These are phyloP conservation scores for Skeletonema grethae DNA, from an alignment of 108 stramenopile species.

Conservation along the genomic window DNA sequence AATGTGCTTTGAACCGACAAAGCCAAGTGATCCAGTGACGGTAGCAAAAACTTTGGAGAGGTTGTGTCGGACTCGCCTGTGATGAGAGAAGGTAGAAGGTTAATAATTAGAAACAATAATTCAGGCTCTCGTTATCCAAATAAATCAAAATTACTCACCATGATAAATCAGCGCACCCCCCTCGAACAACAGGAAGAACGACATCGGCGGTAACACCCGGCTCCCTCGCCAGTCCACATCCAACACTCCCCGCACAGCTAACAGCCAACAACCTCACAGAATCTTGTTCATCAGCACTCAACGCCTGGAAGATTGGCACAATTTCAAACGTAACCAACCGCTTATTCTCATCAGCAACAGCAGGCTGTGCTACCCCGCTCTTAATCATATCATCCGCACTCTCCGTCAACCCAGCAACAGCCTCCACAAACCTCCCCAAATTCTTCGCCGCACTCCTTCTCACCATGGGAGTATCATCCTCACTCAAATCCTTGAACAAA, in stretches of 20 bases:
- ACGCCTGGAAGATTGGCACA: constrained; percentile 73
- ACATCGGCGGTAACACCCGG: constrained; percentile 50
- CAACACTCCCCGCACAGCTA: constrained; percentile 66
- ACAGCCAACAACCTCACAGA: constrained; percentile 94
- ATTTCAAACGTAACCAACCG: constrained; percentile 49
- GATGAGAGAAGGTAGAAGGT: neutral
- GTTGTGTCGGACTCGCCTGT: constrained; percentile 92
- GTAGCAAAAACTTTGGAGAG: constrained; percentile 83
- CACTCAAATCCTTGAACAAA: constrained; percentile 76
- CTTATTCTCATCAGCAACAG: constrained; percentile 28
- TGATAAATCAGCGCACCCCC: constrained; percentile 77
- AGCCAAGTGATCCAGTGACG: constrained; percentile 73
- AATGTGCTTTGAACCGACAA: constrained; percentile 32
- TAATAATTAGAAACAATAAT: constrained; percentile 3
- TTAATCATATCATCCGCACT: constrained; percentile 43
- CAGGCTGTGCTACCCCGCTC: constrained; percentile 20
- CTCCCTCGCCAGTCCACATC: constrained; percentile 64
- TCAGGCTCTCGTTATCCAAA: neutral
- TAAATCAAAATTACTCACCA: constrained; percentile 62
- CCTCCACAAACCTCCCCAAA: constrained; percentile 69
- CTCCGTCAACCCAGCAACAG: constrained; percentile 46
- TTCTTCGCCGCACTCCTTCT: constrained; percentile 82
- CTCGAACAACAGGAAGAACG: constrained; percentile 79
- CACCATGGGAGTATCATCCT: constrained; percentile 98
- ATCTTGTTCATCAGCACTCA: constrained; percentile 96